These are phyloP conservation scores for Micractinium sp. DNA, from an alignment of 139 green algal species.

Conservation along the genomic window DNA sequence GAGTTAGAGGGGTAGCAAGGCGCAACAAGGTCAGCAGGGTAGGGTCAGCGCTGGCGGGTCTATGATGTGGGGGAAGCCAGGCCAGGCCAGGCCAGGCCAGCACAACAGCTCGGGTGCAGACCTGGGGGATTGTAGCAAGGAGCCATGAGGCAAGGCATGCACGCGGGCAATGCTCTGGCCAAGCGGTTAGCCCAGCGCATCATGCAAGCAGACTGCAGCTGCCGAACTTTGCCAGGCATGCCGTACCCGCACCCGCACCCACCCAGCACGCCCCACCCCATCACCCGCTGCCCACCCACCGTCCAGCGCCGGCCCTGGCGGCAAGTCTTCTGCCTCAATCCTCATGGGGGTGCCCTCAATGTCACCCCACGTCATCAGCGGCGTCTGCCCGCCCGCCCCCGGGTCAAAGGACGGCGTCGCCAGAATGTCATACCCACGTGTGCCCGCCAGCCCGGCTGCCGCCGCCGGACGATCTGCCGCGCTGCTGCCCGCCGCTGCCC, in stretches of 20 bases:
- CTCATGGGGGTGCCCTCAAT: conserved; percentile 82
- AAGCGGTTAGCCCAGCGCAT: no score
- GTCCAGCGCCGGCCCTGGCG: not conserved
- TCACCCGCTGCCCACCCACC: not conserved
- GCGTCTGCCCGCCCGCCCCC: conserved; percentile 60
- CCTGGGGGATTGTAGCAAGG: not conserved
- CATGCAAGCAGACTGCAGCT: not conserved
- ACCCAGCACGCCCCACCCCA: not conserved
- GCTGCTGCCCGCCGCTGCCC: not conserved
- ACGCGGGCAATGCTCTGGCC: no score
- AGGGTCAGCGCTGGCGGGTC: not conserved
- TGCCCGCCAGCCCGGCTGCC: not conserved
- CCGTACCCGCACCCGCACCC: no score
- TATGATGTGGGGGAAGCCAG: no score
- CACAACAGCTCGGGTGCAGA: no score
- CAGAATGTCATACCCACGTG: conserved; percentile 46
- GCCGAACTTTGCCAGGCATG: no score
- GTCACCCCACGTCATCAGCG: conserved; percentile 91
- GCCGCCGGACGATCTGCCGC: not conserved
- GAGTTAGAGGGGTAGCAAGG: not conserved
- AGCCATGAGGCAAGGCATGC: not conserved
- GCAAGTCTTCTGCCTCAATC: conserved; percentile 44
- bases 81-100: no score
- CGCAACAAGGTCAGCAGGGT: not conserved
- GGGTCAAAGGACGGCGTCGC: conserved; percentile 61